phyloP scores from a whole-genome alignment of 805 yeast species.

The Candida anglica region DNA sequence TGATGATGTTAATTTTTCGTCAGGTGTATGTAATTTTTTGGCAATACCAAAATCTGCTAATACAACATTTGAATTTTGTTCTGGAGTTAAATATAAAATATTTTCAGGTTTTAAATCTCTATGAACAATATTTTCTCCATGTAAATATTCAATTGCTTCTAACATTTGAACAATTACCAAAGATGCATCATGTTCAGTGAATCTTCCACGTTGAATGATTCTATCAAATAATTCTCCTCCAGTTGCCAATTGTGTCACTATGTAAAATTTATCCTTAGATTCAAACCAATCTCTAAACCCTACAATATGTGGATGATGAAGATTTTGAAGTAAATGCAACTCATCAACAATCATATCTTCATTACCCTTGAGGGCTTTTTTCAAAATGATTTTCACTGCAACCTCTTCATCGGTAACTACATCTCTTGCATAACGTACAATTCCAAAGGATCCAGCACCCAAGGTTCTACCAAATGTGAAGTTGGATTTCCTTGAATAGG shows the following conservation, averaged over 20 bases:
- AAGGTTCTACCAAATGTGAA: constrained; percentile 79
- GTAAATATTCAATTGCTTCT: constrained; percentile 77
- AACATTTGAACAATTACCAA: constrained; percentile 68
- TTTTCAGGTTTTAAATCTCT: constrained; percentile 95
- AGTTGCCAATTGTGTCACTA: constrained; percentile 90
- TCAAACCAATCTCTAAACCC: constrained; percentile 91
- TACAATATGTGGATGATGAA: constrained; percentile 85
- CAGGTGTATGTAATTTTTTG: constrained; percentile 56
- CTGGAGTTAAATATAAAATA: constrained; percentile 61
- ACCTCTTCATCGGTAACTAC: constrained; percentile 58
- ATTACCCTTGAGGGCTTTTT: constrained; percentile 78
- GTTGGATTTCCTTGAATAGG: constrained; percentile 60
- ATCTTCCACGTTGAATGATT: constrained; percentile 73
- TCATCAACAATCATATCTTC: constrained; percentile 79
- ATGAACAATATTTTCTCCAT: constrained; percentile 76
- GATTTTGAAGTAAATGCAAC: constrained; percentile 58
- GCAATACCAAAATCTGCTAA: constrained; percentile 97
- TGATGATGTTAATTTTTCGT: constrained; percentile 61
- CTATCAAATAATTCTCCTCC: constrained; percentile 96
- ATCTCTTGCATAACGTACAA: constrained; percentile 73
- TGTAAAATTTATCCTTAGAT: constrained; percentile 84
- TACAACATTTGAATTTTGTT: constrained; percentile 63
- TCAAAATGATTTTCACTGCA: constrained; percentile 85
- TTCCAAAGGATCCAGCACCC: constrained; percentile 95
- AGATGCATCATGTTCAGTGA: constrained; percentile 87